Evolutionary conservation across 345 rosid species (phyloP).

Genomic region (Lenwebbia sp.): DNA sequence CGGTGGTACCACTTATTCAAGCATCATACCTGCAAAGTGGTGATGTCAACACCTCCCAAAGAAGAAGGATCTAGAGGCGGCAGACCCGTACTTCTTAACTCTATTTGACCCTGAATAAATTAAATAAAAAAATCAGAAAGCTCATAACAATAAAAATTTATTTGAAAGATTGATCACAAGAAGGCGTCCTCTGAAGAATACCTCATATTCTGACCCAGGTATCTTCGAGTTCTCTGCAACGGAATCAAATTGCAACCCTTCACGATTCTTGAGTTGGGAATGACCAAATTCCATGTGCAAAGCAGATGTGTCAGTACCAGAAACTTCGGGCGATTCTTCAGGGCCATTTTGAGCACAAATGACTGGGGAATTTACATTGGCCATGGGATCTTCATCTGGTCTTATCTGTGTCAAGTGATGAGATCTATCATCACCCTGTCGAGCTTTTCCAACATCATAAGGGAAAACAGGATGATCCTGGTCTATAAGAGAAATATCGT

Average conservation of each 20-base stretch:
- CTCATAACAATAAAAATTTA: constrained; percentile 8
- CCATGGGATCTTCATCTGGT: constrained; percentile 7
- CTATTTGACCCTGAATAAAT: constrained; percentile 47
- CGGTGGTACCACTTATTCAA: not conserved
- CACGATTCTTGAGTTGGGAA: constrained; percentile 30
- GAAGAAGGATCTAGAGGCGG: constrained; percentile 34
- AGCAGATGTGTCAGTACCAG: constrained; percentile 11
- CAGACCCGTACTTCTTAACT: constrained; percentile 31
- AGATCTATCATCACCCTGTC: constrained; percentile 16
- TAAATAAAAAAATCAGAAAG: constrained; percentile 8
- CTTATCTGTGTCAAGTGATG: constrained; percentile 27
- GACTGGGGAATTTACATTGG: not conserved
- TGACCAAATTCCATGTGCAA: constrained; percentile 14
- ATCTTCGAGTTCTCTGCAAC: constrained; percentile 48
- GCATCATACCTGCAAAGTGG: constrained; percentile 60
- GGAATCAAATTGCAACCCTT: constrained; percentile 56
- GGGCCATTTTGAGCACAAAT: constrained; percentile 30
- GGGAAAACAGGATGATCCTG: constrained; percentile 36
- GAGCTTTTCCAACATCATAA: constrained; percentile 15
- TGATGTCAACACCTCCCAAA: constrained; percentile 45
- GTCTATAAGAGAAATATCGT: constrained; percentile 46
- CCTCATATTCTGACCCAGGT: constrained; percentile 49
- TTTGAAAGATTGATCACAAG: not conserved
- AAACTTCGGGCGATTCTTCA: constrained; percentile 15
- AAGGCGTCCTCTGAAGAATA: constrained; percentile 7